Base-by-base conservation (phyloP, 495 filamentous ascomycete genomes). In the Penicillium silybi region DNA sequence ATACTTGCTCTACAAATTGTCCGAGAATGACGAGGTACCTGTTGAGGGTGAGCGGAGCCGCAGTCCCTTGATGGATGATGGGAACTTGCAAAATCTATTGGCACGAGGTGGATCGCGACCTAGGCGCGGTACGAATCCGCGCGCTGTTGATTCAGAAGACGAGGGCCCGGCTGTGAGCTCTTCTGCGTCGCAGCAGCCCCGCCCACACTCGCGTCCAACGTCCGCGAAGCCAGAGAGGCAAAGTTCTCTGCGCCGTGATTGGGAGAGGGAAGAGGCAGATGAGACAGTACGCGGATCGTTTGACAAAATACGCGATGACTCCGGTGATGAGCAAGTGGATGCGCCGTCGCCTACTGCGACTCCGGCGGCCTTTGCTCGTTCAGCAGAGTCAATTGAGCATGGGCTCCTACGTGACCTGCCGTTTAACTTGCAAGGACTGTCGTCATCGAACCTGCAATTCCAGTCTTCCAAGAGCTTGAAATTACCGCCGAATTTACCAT, bases 361-460 rank as follows among this genome's bases (percentile, higher is more conserved):
- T 26, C 50, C 56, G 35, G 23, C 37, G 11, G 39, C 22, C 20
- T 8, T 16, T 23, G 7, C 19, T 25, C 58, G 44, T 15, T 66
- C 72, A 11, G 53, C 67, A 15, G 91, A 92, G 58, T 75, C 81
- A 26, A 70, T 66, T 19, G 95, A 97, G 65, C 73, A 83, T 44
- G 76, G 81, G n/a, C 80, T 99, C 8, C 73, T 99, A 34, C 83
- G 92, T 44, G 91, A 96, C 65, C 77, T 97, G 5, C 93, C 95
- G 1, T 99, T 90, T 64, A 97, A 93, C 4, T 78, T 99, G 3
- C 95, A 97, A 65, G 95, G 95, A 4, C 75, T 97, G 17, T 93
- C 90, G 8, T 95, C 95, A 0, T 85, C 82, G 4, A 86, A 90
- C 58, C 73, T 99, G 9, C 81, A 84, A 5, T 97, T 97, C 58